Conservation (phyloP, 2,329 filamentous ascomycete genomes). For the Drechslerella dactyloides region DNA sequence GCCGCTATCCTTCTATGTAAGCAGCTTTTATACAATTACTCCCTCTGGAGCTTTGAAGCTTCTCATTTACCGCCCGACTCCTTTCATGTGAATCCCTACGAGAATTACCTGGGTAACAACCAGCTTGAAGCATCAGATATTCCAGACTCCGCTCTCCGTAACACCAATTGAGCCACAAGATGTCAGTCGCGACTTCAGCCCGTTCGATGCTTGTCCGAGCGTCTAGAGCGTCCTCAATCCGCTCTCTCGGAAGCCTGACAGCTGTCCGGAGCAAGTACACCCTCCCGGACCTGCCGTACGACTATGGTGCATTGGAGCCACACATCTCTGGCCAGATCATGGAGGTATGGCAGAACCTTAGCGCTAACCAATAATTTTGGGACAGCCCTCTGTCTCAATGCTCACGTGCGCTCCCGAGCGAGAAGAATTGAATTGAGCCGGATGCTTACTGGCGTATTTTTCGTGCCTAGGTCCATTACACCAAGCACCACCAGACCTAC, state of each 20-base stretch:
- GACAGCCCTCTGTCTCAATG: neutral
- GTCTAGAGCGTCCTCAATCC: slow-evolving; percentile 33
- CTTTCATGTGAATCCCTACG: neutral
- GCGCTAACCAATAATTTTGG: neutral
- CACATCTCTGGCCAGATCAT: slow-evolving; percentile 86
- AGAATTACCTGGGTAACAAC: slow-evolving; percentile 8
- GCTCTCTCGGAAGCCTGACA: slow-evolving; percentile 71
- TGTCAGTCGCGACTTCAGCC: slow-evolving; percentile 42
- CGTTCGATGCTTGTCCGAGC: slow-evolving; percentile 42
- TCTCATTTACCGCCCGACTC: neutral
- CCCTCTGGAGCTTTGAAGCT: neutral
- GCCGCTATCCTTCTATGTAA: neutral
- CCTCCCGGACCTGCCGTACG: slow-evolving; percentile 87
- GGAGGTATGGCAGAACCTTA: slow-evolving; percentile 63
- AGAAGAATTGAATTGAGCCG: neutral
- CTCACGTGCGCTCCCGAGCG: neutral
- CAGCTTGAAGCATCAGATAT: slow-evolving; percentile 2
- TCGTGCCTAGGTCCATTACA: slow-evolving; percentile 72
- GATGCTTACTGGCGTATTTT: neutral
- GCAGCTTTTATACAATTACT: neutral
- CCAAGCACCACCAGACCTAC: slow-evolving; percentile 92
- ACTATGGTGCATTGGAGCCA: slow-evolving; percentile 89
- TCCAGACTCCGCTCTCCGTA: neutral
- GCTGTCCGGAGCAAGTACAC: slow-evolving; percentile 89
- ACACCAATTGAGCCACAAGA: slow-evolving; percentile 18